These are phyloP conservation scores for Primulina tabacum DNA, from an alignment of 257 asterid genomes.

Conservation along the genomic window DNA sequence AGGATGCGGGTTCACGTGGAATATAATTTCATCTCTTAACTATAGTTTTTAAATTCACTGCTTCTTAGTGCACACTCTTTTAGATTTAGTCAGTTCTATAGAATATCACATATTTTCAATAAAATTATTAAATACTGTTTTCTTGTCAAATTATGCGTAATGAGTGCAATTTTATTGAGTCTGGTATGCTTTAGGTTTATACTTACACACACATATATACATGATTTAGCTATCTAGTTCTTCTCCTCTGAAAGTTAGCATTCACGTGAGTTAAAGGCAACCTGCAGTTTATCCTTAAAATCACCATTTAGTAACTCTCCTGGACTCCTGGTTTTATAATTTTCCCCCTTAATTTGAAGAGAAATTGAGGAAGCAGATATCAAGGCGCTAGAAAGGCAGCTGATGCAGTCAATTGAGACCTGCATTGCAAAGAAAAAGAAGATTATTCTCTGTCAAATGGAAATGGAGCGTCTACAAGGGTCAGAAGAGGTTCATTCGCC, in stretches of 20 bases:
- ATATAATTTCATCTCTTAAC: neutral
- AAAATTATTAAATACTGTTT: no score
- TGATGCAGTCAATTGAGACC: constrained; percentile 95
- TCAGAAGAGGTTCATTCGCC: constrained; percentile 74
- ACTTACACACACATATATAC: neutral
- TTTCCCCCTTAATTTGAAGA: constrained; percentile 36
- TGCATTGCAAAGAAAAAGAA: constrained; percentile 89
- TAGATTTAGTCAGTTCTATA: constrained; percentile 1
- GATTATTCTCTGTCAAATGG: constrained; percentile 79
- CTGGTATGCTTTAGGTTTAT: neutral
- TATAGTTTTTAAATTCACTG: neutral
- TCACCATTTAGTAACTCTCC: constrained; percentile 16
- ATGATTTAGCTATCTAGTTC: neutral
- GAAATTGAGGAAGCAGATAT: constrained; percentile 96
- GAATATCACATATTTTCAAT: neutral
- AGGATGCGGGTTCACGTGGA: neutral
- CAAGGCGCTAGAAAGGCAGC: constrained; percentile 89
- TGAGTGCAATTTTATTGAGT: neutral
- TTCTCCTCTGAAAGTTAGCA: neutral
- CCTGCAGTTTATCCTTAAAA: neutral
- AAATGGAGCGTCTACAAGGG: constrained; percentile 85
- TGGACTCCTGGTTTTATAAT: constrained; percentile 14
- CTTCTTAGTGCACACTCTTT: constrained; percentile 15
- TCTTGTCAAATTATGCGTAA: neutral
- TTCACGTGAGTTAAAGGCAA: constrained; percentile 14